These are phyloP conservation scores for Neoscytalidium dimidiatum DNA, from an alignment of 2,329 filamentous ascomycete genomes.

Conservation along the genomic window DNA sequence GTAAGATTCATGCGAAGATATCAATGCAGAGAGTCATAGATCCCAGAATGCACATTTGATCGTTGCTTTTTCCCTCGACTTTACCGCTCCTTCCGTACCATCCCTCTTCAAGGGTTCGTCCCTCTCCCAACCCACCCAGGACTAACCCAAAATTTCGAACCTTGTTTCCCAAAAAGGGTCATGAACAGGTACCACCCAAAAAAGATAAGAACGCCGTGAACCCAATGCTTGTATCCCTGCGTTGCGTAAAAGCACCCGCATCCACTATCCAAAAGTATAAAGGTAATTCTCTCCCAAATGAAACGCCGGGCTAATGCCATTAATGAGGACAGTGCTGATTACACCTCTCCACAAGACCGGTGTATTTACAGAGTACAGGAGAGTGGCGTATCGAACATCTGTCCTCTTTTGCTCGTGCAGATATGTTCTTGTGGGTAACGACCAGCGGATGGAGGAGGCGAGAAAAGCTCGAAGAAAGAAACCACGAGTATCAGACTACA, in stretches of 20 bases:
- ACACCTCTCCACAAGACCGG: background rate
- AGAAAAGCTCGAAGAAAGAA: background rate
- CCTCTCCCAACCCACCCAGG: background rate
- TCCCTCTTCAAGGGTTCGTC: background rate
- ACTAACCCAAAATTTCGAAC: background rate
- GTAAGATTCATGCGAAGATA: background rate
- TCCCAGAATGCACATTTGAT: conserved; percentile 7
- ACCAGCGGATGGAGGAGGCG: background rate
- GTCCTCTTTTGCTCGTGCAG: background rate
- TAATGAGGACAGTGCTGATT: background rate
- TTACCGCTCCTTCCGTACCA: background rate
- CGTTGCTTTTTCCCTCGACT: background rate
- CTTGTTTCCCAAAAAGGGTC: background rate
- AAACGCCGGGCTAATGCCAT: conserved; percentile 14
- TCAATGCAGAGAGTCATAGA: background rate
- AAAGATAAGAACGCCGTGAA: background rate
- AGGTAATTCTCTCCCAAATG: background rate
- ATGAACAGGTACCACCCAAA: background rate
- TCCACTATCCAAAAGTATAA: background rate
- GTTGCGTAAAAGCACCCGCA: background rate
- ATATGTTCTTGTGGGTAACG: conserved; percentile 5
- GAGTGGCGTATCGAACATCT: background rate
- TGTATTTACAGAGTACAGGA: conserved; percentile 3
- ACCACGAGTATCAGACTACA: background rate
- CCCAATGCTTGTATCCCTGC: conserved; percentile 6